Evolutionary conservation across 106 monocot genomes (phyloP), one percentile per base, ranked within the genome.

Genomic region (Chionographis japonica): DNA sequence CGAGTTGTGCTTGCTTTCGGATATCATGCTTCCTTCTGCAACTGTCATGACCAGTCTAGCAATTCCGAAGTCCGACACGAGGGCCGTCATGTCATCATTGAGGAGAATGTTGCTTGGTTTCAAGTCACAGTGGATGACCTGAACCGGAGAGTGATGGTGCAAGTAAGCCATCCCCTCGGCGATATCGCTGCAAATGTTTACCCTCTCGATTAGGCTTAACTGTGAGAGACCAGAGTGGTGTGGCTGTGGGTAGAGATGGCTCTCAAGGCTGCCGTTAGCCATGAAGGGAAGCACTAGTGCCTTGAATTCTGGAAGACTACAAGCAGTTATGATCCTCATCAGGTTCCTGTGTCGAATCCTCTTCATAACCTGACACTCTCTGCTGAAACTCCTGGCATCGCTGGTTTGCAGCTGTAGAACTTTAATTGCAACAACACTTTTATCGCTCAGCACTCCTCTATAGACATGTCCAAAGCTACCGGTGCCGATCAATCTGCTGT

Each of bases 1-100:
- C 8, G 75, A 74, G 41, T 56, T 72, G 38, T 61, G 40, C 11
- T 50, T 37, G 40, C 39, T 62, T 59, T 63, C 73, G 50, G 16
- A 4, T 12, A 10, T 40, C 38, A 63, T 65, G 15, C 35, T 75
- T 50, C 65, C 65, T 56, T 65, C 80, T 52, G 37, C 56, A 12
- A 55, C 38, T 46, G 62, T 66, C 69, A 60, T 75, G 3, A 80
- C 64, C 65, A 80, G 51, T 54, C 75, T 80, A 6, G 80, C 56
- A 54, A 80, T 80, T 54, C 80, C 75, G 61, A 80, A 80, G 49
- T 80, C 80, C 37, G 80, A 80, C 42, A 80, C 80, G 20, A 80
- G 36, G 15, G 80, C 80, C 18, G 80, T 70, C 80, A 80, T 80
- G 66, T 80, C 70, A 13, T 75, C 75, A 70, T 70, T 75, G 13